Evolutionary conservation across 2,329 filamentous ascomycete genomes (phyloP).

Genomic region (Pseudogymnoascus sp.): DNA sequence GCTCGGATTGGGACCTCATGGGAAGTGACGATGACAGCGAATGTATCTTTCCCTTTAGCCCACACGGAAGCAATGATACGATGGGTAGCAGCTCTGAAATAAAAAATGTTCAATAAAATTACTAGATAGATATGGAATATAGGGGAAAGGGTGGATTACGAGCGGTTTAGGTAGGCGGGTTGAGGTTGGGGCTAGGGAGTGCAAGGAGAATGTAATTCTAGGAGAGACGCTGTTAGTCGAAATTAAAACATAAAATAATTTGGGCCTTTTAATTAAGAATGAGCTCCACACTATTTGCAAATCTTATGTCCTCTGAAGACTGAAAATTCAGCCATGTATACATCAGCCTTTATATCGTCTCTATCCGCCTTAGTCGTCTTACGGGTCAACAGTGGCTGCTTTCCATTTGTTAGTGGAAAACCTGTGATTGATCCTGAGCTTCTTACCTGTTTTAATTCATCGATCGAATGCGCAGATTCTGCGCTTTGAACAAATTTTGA

Average conservation of each 20-base stretch:
- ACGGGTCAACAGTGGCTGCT: slow-evolving; percentile 6
- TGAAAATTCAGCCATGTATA: slow-evolving; percentile 13
- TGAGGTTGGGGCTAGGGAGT: not conserved
- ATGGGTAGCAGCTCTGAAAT: not conserved
- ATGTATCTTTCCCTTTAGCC: not conserved
- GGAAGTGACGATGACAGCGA: not conserved
- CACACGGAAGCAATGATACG: not conserved
- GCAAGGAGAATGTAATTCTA: not conserved
- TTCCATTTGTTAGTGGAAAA: not conserved
- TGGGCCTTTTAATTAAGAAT: not conserved
- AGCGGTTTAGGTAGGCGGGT: not conserved
- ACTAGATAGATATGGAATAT: not conserved
- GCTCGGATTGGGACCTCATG: not conserved
- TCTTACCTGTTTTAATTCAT: not conserved
- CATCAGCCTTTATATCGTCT: slow-evolving; percentile 8
- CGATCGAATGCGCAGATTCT: slow-evolving; percentile 9
- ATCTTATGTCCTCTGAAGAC: slow-evolving; percentile 11
- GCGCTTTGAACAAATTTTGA: slow-evolving; percentile 12
- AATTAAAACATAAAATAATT: not conserved
- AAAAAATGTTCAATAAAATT: not conserved
- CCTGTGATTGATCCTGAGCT: not conserved
- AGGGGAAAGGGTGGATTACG: not conserved
- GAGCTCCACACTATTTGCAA: not conserved
- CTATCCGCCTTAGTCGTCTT: not conserved
- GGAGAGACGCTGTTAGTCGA: not conserved